Base-by-base conservation (phyloP, 1,284 basidiomycete species). In the Ustilago hordei region DNA sequence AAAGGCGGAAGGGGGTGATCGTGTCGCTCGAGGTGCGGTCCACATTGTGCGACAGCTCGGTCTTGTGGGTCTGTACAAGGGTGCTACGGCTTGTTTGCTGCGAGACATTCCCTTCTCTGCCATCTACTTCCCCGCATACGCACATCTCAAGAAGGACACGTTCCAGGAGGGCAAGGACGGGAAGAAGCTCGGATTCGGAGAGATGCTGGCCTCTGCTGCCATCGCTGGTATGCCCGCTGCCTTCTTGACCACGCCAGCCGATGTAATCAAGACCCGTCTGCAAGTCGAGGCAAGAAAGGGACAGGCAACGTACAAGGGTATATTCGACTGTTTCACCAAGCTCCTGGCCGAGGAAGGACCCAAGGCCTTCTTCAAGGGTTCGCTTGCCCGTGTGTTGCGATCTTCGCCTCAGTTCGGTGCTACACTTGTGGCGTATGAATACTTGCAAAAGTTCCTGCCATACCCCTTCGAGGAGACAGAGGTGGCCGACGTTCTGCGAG, bases 251-350 rank as follows among this genome's bases (percentile, higher is more conserved):
- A 88, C 81, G 36, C 87, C 86, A 0, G 85, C 86, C 91, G 96
- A 99, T 87, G 97, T 99, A 69, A 94, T 98, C 87, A 99, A 99
- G 90, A 99, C 96, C n/a, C 91, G 96, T 64, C 88, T 99, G 75
- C 97, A 99, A 87, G 92, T 95, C n/a, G 97, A 99, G 87, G 93
- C 95, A 39, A 90, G 92, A 74, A 92, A 93, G 81, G 97, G 96
- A 17, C 91, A 99, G 87, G 93, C 94, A 5, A 89, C 92, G 70
- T 99, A 99, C 89, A 94, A 93, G 87, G 96, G 97, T 55, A 88
- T 98, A 55, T 86, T 89, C 15, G 95, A 99, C 87, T 95, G 94
- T 32, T 94, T 97, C 83, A 88, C 90, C 58, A 97, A 93, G 87
- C 98, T 99, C 76, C 91, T 86, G 69, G 68, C 78, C 17, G 93